Conservation (phyloP, 306 rosid species). For the Cicer chorassanicum region DNA sequence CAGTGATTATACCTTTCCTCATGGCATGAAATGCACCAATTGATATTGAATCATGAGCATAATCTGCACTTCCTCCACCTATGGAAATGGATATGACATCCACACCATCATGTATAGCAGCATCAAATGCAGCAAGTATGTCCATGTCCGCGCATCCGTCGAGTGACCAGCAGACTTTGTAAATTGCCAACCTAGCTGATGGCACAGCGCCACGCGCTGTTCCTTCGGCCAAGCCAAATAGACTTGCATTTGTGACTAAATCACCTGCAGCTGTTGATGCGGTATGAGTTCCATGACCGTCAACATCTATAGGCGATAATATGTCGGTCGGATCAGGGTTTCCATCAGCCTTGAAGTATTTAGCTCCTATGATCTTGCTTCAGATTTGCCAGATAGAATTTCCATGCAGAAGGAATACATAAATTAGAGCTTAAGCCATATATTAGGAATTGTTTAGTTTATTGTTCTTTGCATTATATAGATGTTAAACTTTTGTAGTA, state of each 20-base stretch:
- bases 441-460: neutral
- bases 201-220: constrained; percentile 88
- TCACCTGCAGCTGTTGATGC: constrained; percentile 78
- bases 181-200: constrained; percentile 77
- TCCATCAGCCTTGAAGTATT: constrained; percentile 80
- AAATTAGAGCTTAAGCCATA: constrained; percentile 36
- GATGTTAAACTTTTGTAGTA: no score
- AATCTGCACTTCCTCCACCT: constrained; percentile 62
- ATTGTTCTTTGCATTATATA: no score
- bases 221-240: constrained; percentile 83
- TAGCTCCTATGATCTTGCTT: constrained; percentile 89
- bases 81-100: constrained; percentile 92
- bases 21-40: constrained; percentile 84
- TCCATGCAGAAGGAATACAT: constrained; percentile 31
- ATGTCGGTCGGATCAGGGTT: constrained; percentile 58
- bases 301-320: constrained; percentile 70
- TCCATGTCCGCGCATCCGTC: constrained; percentile 88
- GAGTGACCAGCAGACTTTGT: constrained; percentile 84
- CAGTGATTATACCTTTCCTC: constrained; percentile 78
- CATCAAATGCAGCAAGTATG: constrained; percentile 84
- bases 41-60: constrained; percentile 59
- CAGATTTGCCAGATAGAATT: constrained; percentile 39
- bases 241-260: constrained; percentile 61
- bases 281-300: constrained; percentile 95
- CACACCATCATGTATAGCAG: constrained; percentile 88